Evolutionary conservation across 1,284 basidiomycete species (phyloP).

Genomic region (Rhodotorula sp.): DNA sequence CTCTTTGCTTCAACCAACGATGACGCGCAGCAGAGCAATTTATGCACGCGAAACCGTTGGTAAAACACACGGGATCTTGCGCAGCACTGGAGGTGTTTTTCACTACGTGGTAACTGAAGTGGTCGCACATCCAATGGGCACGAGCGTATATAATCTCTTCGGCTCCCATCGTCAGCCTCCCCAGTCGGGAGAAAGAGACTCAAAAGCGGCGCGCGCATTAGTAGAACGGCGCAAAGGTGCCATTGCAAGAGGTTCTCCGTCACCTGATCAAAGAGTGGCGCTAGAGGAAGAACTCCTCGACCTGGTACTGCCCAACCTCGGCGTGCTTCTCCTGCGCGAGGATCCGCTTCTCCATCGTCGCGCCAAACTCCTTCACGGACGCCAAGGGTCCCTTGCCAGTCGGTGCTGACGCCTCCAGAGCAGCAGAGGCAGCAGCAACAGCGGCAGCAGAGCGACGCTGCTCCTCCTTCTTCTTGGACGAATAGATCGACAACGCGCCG

Average conservation of each 20-base stretch:
- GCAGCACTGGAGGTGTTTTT: neutral
- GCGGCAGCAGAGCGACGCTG: neutral
- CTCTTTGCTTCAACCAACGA: neutral
- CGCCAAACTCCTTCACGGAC: conserved; percentile 26
- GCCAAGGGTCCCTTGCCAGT: neutral
- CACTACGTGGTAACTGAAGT: neutral
- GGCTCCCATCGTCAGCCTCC: too few species aligned
- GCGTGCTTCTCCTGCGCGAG: conserved; percentile 40
- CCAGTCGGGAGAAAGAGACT: too few species aligned
- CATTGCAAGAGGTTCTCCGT: too few species aligned
- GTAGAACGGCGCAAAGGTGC: too few species aligned
- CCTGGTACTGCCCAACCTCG: conserved; percentile 32
- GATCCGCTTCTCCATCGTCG: conserved; percentile 35
- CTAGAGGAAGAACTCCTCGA: conserved; percentile 36
- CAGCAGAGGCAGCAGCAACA: neutral
- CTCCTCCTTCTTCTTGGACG: conserved; percentile 28
- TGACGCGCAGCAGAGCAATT: neutral
- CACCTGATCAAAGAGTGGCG: neutral
- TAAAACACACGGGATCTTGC: neutral
- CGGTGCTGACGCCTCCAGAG: neutral
- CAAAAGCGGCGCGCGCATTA: too few species aligned
- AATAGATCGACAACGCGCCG: conserved; percentile 34
- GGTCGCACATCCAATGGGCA: too few species aligned
- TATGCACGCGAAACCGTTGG: neutral
- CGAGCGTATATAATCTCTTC: too few species aligned